Evolutionary conservation across 2,329 filamentous ascomycete species (phyloP).

Genomic region (Ceratocystis lukuohia): DNA sequence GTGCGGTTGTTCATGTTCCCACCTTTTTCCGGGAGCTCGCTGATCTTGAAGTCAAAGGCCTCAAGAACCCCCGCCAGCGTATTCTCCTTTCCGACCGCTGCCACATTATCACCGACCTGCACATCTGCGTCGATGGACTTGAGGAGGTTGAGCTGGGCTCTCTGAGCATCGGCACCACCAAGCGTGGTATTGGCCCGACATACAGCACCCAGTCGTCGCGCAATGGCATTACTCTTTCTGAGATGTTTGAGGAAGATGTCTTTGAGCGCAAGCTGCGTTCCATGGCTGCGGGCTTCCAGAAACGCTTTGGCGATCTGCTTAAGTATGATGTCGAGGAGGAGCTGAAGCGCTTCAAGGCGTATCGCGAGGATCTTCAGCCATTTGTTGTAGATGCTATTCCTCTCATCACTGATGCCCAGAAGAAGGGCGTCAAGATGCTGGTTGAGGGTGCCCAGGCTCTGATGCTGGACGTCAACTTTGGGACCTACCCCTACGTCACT

Average conservation of each 20-base stretch:
- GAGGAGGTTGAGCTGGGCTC: slow-evolving; percentile 43
- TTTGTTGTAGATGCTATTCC: slow-evolving; percentile 55
- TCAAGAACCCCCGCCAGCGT: slow-evolving; percentile 30
- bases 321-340: slow-evolving; percentile 57
- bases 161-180: slow-evolving; percentile 28
- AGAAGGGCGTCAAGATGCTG: slow-evolving; percentile 45
- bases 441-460: slow-evolving; percentile 51
- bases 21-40: slow-evolving; percentile 27
- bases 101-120: slow-evolving; percentile 52
- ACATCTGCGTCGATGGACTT: slow-evolving; percentile 54
- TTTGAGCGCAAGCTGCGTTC: slow-evolving; percentile 54
- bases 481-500: slow-evolving; percentile 25
- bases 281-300: slow-evolving; percentile 49
- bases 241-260: slow-evolving; percentile 51
- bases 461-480: slow-evolving; percentile 53
- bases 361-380: slow-evolving; percentile 42
- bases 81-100: slow-evolving; percentile 52
- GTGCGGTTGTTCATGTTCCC: slow-evolving; percentile 49
- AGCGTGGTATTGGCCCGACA: slow-evolving; percentile 24
- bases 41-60: slow-evolving; percentile 30
- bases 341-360: slow-evolving; percentile 46
- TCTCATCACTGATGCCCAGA: slow-evolving; percentile 48
- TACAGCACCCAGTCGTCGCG: slow-evolving; percentile 31
- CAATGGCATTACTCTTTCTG: slow-evolving; percentile 51
- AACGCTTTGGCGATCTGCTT: slow-evolving; percentile 54